A percentile compares a stretch with the other conserved stretches of the same genome.
These are phyloP conservation scores for Macrotyloma uniflorum DNA, from an alignment of 306 rosid species.

Conservation along the genomic window DNA sequence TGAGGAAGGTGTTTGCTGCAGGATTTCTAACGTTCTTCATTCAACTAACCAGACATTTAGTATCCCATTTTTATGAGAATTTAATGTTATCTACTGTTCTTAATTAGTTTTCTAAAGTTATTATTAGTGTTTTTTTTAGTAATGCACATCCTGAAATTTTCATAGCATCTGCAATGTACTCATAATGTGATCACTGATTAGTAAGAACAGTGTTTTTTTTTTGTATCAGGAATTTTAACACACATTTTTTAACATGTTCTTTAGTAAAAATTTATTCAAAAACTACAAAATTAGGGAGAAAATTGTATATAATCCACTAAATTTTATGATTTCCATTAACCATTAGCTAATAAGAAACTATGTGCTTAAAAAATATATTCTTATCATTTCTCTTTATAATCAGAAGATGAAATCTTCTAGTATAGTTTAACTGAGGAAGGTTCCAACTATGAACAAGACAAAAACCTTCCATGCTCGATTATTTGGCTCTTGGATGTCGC, in stretches of 20 bases:
- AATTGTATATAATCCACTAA: too few relatives aligned
- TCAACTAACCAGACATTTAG: background rate
- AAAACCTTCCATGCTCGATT: background rate
- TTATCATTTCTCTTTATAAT: too few relatives aligned
- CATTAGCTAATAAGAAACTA: too few relatives aligned
- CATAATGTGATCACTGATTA: background rate
- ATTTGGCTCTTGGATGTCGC: slow-evolving; percentile 7
- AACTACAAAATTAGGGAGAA: too few relatives aligned
- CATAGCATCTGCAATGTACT: background rate
- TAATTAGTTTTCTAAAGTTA: background rate
- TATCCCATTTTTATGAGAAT: background rate
- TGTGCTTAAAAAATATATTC: too few relatives aligned
- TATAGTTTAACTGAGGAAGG: slow-evolving; percentile 23
- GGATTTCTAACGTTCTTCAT: slow-evolving; percentile 6
- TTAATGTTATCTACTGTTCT: background rate
- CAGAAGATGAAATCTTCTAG: background rate
- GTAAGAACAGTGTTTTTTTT: background rate
- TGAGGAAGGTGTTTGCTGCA: slow-evolving; percentile 24
- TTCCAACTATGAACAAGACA: slow-evolving; percentile 15
- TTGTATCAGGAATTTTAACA: too few relatives aligned
- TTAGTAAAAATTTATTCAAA: too few relatives aligned
- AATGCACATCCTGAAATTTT: background rate
- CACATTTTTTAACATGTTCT: too few relatives aligned
- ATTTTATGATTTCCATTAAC: too few relatives aligned
- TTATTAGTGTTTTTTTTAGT: too few relatives aligned